These are phyloP conservation scores for Penicillium brevicompactum DNA, from an alignment of 2,329 filamentous ascomycete genomes.

Conservation along the genomic window DNA sequence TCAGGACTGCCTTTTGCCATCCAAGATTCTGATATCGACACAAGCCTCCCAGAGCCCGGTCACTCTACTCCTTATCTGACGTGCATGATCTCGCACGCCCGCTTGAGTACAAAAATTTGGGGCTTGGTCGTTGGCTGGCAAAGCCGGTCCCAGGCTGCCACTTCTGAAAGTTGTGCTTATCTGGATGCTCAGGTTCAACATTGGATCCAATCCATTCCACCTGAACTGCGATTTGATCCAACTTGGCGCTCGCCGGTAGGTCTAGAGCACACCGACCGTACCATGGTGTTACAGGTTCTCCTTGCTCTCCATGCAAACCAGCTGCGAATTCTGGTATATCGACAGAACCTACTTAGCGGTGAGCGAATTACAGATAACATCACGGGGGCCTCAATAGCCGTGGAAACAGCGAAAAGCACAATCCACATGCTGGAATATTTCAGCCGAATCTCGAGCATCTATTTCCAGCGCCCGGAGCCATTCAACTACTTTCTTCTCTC, in stretches of 20 bases:
- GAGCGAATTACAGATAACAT: slow-evolving; percentile 41
- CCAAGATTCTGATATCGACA: slow-evolving; percentile 54
- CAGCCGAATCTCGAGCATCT: slow-evolving; percentile 40
- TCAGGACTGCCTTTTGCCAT: slow-evolving; percentile 54
- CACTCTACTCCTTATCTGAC: slow-evolving; percentile 45
- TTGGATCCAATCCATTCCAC: slow-evolving; percentile 51
- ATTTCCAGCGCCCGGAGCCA: slow-evolving; percentile 42
- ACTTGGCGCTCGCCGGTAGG: slow-evolving; percentile 18
- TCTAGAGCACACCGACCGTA: slow-evolving; percentile 31
- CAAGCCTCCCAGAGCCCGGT: slow-evolving; percentile 49
- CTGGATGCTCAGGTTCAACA: slow-evolving; percentile 49
- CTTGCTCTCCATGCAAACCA: slow-evolving; percentile 52
- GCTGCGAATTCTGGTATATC: slow-evolving; percentile 48
- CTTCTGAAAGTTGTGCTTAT: slow-evolving; percentile 43
- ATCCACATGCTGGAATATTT: slow-evolving; percentile 43
- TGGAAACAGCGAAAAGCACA: slow-evolving; percentile 43
- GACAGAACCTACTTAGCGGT: slow-evolving; percentile 45
- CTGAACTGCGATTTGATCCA: slow-evolving; percentile 44
- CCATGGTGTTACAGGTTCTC: slow-evolving; percentile 47
- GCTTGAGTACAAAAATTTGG: slow-evolving; percentile 52
- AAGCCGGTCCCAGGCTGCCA: slow-evolving; percentile 32
- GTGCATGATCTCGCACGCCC: slow-evolving; percentile 53
- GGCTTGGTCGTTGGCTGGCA: slow-evolving; percentile 45
- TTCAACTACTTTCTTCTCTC: slow-evolving; percentile 49
- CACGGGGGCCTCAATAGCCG: slow-evolving; percentile 42